Evolutionary conservation across 257 asterid genomes (phyloP).

Genomic region (Dorcoceras hygrometricum): DNA sequence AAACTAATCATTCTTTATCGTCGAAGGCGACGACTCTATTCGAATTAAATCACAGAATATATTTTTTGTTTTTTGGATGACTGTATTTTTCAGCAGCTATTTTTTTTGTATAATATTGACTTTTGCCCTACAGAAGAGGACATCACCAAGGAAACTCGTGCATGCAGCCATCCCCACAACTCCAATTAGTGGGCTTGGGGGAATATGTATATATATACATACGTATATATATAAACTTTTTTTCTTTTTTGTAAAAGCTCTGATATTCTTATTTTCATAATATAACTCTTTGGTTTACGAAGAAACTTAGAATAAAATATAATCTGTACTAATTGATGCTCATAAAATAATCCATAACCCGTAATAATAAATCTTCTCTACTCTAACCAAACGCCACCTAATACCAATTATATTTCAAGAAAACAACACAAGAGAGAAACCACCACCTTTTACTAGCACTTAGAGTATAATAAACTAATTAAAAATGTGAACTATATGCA

Average conservation of each 20-base stretch:
- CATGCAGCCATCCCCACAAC: conserved; percentile 24
- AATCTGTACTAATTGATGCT: too few species aligned
- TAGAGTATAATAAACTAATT: conserved; percentile 15
- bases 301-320: too few species aligned
- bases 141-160: neutral
- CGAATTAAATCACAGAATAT: too few species aligned
- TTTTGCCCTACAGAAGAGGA: neutral
- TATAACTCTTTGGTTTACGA: neutral
- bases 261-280: too few species aligned
- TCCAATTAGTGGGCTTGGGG: conserved; percentile 9
- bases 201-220: too few species aligned
- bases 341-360: too few species aligned
- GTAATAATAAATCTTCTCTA: conserved; percentile 29
- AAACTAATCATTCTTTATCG: neutral
- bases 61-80: neutral
- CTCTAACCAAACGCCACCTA: conserved; percentile 73
- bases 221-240: too few species aligned
- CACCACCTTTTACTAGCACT: conserved; percentile 30
- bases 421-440: conserved; percentile 45
- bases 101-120: neutral
- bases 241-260: too few species aligned
- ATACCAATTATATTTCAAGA: conserved; percentile 43
- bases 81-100: neutral
- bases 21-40: neutral
- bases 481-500: neutral